Percentiles rank a stretch among this genome's conserved stretches.
phyloP scores from a whole-genome alignment of 208 protist genomes.

The Wallacemonas sp. region DNA sequence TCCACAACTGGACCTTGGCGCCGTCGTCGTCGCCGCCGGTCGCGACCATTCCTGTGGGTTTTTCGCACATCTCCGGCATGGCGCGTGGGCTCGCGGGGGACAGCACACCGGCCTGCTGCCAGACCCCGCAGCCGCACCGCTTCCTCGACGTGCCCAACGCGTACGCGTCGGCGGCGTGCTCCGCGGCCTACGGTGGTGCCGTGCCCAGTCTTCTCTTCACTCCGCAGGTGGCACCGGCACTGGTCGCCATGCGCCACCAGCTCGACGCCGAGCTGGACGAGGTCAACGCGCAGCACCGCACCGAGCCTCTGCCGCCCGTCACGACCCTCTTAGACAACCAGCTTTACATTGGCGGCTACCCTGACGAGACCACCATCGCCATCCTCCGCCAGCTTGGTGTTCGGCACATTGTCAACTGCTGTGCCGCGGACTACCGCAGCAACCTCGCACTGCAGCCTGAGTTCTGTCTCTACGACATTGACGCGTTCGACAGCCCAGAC shows the following conservation, averaged over 20 bases:
- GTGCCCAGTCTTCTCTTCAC: conserved; percentile 49
- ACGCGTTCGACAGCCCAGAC: conserved; percentile 56
- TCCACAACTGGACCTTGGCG: background rate
- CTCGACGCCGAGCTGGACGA: conserved; percentile 65
- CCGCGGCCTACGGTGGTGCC: background rate
- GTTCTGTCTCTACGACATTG: conserved; percentile 55
- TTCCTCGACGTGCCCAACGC: background rate
- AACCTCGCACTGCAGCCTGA: conserved; percentile 25
- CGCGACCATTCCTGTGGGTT: background rate
- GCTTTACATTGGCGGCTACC: conserved; percentile 82
- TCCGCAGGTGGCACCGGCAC: conserved; percentile 50
- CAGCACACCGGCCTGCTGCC: conserved; percentile 7
- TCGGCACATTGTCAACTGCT: conserved; percentile 81
- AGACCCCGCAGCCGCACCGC: conserved; percentile 44
- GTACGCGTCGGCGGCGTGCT: background rate
- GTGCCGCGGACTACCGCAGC: conserved; percentile 54
- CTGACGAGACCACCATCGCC: conserved; percentile 58
- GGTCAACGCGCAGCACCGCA: conserved; percentile 23
- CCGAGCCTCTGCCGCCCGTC: conserved; percentile 36
- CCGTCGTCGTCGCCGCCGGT: background rate
- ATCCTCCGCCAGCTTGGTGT: conserved; percentile 53
- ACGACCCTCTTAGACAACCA: conserved; percentile 54
- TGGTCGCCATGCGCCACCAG: conserved; percentile 40
- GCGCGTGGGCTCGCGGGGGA: no score
- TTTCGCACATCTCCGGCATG: background rate